Percentiles rank a stretch among this genome's conserved stretches.
These are phyloP conservation scores for Leucocoprinus leucothites DNA, from an alignment of 768 basidiomycete genomes.

Conservation along the genomic window DNA sequence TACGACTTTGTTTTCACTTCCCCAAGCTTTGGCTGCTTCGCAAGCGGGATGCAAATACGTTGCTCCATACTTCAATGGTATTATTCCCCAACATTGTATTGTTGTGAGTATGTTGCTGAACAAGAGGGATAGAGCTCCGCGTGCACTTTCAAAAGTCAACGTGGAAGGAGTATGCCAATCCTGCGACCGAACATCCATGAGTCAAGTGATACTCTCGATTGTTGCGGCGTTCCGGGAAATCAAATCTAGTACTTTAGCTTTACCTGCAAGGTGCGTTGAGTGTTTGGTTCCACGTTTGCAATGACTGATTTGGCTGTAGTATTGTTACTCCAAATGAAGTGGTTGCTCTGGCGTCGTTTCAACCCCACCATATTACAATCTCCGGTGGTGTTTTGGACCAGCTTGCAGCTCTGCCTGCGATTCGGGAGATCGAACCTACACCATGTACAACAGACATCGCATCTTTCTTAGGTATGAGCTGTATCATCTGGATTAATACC, in stretches of 20 bases:
- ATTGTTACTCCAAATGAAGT: conserved; percentile 14
- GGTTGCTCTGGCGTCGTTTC: conserved; percentile 36
- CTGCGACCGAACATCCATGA: conserved; percentile 41
- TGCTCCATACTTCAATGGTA: conserved; percentile 57
- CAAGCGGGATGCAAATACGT: conserved; percentile 52
- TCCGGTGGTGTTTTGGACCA: conserved; percentile 37
- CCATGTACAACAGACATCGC: conserved; percentile 5
- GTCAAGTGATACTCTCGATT: conserved; percentile 34
- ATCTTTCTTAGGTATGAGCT: background rate
- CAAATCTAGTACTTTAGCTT: conserved; percentile 38
- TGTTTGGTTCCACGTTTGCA: background rate
- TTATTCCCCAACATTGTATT: background rate
- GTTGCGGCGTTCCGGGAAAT: conserved; percentile 32
- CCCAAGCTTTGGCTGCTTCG: conserved; percentile 53
- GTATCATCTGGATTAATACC: background rate
- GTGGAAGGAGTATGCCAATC: conserved; percentile 36
- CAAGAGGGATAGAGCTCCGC: conserved; percentile 32
- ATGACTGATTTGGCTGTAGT: background rate
- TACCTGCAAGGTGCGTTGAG: conserved; percentile 43
- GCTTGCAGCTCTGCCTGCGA: conserved; percentile 25
- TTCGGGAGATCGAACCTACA: conserved; percentile 11
- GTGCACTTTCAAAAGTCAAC: conserved; percentile 41
- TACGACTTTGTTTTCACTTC: conserved; percentile 51
- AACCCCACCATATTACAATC: conserved; percentile 42
- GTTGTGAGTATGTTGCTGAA: conserved; percentile 24